phyloP scores from a whole-genome alignment of 371 early-diverging fungal genomes.

The Dentiscutata heterogama region DNA sequence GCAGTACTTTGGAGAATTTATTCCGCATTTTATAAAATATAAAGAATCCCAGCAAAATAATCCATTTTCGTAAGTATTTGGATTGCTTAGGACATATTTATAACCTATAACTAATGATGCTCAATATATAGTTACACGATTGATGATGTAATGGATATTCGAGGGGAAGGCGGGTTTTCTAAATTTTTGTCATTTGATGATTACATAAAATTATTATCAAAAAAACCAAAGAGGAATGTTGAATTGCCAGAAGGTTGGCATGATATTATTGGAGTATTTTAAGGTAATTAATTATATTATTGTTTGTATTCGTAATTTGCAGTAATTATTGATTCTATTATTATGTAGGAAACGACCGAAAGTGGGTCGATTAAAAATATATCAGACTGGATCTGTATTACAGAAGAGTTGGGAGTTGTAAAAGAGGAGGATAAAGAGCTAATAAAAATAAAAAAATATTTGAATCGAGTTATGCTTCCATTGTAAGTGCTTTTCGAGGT shows the following conservation, averaged over 20 bases:
- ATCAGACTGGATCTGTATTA: constrained; percentile 7
- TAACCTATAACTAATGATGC: not conserved
- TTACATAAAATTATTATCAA: constrained; percentile 25
- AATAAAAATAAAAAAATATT: not conserved
- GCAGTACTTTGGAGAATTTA: constrained; percentile 29
- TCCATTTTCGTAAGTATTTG: constrained; percentile 12
- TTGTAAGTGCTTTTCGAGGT: constrained; percentile 14
- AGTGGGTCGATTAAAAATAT: not conserved
- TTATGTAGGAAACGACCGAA: constrained; percentile 18
- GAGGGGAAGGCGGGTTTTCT: constrained; percentile 25
- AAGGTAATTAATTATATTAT: constrained; percentile 27
- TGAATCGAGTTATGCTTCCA: constrained; percentile 32
- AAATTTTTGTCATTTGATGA: constrained; percentile 31
- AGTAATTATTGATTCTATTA: constrained; percentile 6
- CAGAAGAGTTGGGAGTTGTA: not conserved
- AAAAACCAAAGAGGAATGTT: constrained; percentile 36
- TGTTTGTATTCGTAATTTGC: not conserved
- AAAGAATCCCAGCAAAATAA: constrained; percentile 3
- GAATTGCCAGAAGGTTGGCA: constrained; percentile 10
- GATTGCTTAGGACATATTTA: not conserved
- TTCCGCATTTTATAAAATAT: constrained; percentile 13
- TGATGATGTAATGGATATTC: constrained; percentile 44
- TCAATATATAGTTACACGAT: constrained; percentile 32
- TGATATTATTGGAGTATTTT: constrained; percentile 17
- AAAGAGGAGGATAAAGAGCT: constrained; percentile 6